Evolutionary conservation across 2,329 filamentous ascomycete species (phyloP).

Genomic region (Fusarium drepaniforme): DNA sequence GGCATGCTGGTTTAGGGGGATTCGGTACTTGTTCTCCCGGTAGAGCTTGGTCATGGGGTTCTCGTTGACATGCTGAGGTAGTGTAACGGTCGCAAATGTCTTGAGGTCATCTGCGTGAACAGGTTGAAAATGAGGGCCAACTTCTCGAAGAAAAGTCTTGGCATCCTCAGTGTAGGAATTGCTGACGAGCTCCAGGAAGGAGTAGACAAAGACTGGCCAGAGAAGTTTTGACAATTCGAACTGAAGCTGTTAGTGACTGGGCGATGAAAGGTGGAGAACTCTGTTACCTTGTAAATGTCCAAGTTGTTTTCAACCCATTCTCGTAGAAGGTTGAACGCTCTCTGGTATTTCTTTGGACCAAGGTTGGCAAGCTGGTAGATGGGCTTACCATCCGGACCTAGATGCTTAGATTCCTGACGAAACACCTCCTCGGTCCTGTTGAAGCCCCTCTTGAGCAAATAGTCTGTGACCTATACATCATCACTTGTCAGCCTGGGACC

Average conservation of each 20-base stretch:
- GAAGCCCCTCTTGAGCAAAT: conserved; percentile 95
- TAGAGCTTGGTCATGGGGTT: conserved; percentile 87
- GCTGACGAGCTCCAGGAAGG: conserved; percentile 82
- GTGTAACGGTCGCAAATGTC: conserved; percentile 77
- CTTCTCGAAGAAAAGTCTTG: conserved; percentile 77
- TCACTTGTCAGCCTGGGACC: conserved; percentile 17
- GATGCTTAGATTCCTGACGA: conserved; percentile 86
- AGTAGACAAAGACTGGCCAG: conserved; percentile 96
- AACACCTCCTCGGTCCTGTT: conserved; percentile 93
- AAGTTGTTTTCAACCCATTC: conserved; percentile 92
- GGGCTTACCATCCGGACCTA: conserved; percentile 84
- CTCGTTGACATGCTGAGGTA: conserved; percentile 82
- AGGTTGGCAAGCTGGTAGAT: conserved; percentile 76
- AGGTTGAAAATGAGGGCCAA: conserved; percentile 77
- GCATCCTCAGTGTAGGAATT: conserved; percentile 80
- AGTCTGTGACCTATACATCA: conserved; percentile 80
- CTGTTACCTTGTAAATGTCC: conserved; percentile 87
- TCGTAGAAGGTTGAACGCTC: conserved; percentile 79
- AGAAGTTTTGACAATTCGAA: conserved; percentile 89
- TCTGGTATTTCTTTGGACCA: conserved; percentile 82
- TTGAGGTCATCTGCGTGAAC: conserved; percentile 86
- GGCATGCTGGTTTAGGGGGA: conserved; percentile 89
- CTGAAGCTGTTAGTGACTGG: conserved; percentile 55
- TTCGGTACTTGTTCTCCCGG: conserved; percentile 85
- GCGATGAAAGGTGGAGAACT: conserved; percentile 1